phyloP scores from a whole-genome alignment of 257 asterid genomes.

The Solanum chmielewskii region DNA sequence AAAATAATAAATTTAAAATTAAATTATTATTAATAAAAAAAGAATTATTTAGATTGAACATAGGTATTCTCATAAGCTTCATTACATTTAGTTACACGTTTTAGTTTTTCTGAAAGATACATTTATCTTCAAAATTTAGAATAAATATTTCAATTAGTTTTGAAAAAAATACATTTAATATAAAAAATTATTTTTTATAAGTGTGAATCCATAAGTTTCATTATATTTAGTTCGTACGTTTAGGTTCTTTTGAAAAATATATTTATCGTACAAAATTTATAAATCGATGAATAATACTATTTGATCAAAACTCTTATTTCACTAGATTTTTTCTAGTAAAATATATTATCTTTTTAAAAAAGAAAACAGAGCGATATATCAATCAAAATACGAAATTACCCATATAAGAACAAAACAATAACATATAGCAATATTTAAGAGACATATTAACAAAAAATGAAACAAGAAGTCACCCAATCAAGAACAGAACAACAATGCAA shows the following conservation, averaged over 20 bases:
- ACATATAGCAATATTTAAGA: too few relatives aligned
- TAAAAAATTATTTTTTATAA: too few relatives aligned
- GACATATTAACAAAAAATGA: too few relatives aligned
- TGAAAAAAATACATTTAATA: background rate
- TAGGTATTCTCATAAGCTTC: background rate
- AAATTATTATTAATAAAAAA: background rate
- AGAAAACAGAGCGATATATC: too few relatives aligned
- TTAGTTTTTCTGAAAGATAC: background rate
- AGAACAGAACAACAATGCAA: too few relatives aligned
- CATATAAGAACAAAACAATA: too few relatives aligned
- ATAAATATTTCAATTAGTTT: background rate
- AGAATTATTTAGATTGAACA: background rate
- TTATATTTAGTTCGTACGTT: background rate
- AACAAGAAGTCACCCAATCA: too few relatives aligned
- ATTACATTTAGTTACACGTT: background rate
- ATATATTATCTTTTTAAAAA: too few relatives aligned
- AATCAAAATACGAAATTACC: too few relatives aligned
- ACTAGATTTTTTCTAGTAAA: too few relatives aligned
- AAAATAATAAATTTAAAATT: background rate
- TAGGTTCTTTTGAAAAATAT: background rate
- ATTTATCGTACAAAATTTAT: background rate
- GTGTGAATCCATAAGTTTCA: background rate
- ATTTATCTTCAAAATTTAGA: background rate
- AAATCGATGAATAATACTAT: too few relatives aligned
- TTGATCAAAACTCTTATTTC: too few relatives aligned